These are phyloP conservation scores for Sordariomycetes sp. DNA, from an alignment of 2,329 filamentous ascomycete species.

Conservation along the genomic window DNA sequence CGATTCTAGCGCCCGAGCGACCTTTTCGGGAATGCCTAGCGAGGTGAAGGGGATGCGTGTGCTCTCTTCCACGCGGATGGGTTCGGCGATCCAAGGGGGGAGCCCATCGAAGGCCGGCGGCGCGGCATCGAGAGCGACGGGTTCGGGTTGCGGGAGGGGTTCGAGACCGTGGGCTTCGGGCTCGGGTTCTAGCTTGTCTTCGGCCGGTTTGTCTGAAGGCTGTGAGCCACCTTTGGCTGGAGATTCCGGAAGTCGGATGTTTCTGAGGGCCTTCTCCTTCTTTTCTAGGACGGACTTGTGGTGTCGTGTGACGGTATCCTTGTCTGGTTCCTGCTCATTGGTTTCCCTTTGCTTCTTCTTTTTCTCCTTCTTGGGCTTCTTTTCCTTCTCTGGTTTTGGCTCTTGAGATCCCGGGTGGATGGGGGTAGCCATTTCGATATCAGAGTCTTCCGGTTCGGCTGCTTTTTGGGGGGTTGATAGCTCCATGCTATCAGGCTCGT, in stretches of 20 bases:
- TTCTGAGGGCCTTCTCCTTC: slow-evolving; percentile 41
- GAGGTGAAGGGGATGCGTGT: slow-evolving; percentile 49
- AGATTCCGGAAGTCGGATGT: slow-evolving; percentile 23
- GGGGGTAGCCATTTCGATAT: neutral
- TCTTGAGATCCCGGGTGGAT: neutral
- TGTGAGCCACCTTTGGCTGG: slow-evolving; percentile 10
- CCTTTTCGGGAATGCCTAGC: slow-evolving; percentile 51
- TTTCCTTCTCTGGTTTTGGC: slow-evolving; percentile 6
- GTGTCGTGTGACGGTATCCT: slow-evolving; percentile 23
- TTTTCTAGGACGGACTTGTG: slow-evolving; percentile 41
- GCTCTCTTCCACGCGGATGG: slow-evolving; percentile 55
- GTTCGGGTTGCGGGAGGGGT: slow-evolving; percentile 70
- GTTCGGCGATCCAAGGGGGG: slow-evolving; percentile 70
- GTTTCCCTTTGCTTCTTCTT: slow-evolving; percentile 19
- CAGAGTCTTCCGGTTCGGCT: neutral
- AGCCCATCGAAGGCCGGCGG: slow-evolving; percentile 66
- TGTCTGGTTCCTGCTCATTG: slow-evolving; percentile 11
- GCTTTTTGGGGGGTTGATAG: neutral
- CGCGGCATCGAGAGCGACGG: slow-evolving; percentile 42
- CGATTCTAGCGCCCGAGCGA: slow-evolving; percentile 51
- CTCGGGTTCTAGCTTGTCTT: slow-evolving; percentile 16
- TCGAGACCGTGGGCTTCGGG: slow-evolving; percentile 59
- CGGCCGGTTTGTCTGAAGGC: slow-evolving; percentile 15
- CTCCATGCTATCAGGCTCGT: neutral
- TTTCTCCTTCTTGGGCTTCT: slow-evolving; percentile 17